Conservation (phyloP, 805 yeast species). For the Candida nemodendra region DNA sequence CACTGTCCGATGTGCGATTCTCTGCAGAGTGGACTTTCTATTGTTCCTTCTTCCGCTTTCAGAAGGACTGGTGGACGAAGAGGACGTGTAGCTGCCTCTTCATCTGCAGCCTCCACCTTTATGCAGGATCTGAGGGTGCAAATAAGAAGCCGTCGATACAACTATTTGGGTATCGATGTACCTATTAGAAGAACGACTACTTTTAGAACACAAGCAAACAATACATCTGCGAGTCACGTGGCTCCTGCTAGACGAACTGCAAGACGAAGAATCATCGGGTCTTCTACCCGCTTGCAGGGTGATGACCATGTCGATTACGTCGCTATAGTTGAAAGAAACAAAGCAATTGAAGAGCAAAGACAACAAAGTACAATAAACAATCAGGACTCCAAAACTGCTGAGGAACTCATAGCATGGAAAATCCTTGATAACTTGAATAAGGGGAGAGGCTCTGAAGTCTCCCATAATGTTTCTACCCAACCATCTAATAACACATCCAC, state of each 20-base stretch:
- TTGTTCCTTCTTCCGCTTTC: constrained; percentile 12
- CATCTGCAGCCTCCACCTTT: constrained; percentile 12
- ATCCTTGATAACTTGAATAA: constrained; percentile 25
- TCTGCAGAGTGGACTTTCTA: constrained; percentile 25
- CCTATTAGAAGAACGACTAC: constrained; percentile 10
- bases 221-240: too few relatives aligned
- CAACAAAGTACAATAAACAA: constrained; percentile 3
- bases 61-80: constrained; percentile 6
- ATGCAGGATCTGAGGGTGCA: constrained; percentile 24
- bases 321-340: constrained; percentile 23
- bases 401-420: constrained; percentile 31
- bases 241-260: background rate
- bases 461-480: background rate
- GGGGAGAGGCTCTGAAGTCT: constrained; percentile 6
- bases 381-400: constrained; percentile 6
- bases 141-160: constrained; percentile 22
- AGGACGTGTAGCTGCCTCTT: constrained; percentile 6
- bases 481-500: background rate
- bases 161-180: constrained; percentile 19
- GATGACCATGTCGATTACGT: constrained; percentile 24
- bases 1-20: constrained; percentile 38
- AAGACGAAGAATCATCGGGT: background rate
- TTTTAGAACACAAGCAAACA: background rate
- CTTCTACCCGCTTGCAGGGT: too few relatives aligned
- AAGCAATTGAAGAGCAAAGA: constrained; percentile 12